Evolutionary conservation across 768 basidiomycete species (phyloP).

Genomic region (Termitomyces heimii): DNA sequence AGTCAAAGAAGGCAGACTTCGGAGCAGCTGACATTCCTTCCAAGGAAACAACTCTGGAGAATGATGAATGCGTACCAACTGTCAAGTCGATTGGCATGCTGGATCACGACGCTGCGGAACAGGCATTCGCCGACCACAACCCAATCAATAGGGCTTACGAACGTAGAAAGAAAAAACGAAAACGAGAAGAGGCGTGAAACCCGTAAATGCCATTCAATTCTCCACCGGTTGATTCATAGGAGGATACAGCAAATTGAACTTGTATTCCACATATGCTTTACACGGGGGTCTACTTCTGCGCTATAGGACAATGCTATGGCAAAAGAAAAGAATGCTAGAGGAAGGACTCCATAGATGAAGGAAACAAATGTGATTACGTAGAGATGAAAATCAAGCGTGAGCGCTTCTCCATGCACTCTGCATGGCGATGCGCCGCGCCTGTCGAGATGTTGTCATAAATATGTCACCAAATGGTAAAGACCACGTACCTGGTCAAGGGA

Average conservation of each 20-base stretch:
- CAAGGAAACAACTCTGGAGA: not conserved
- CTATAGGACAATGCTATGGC: not conserved
- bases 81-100: not conserved
- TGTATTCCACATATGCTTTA: slow-evolving; percentile 12
- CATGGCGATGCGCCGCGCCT: slow-evolving; percentile 84
- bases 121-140: too few relatives aligned
- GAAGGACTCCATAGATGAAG: slow-evolving; percentile 12
- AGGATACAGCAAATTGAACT: not conserved
- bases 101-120: not conserved
- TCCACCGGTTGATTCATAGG: not conserved
- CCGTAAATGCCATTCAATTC: not conserved
- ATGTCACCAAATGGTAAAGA: not conserved
- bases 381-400: slow-evolving; percentile 35
- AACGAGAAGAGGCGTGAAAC: slow-evolving; percentile 4
- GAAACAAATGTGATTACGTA: not conserved
- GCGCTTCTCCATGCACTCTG: slow-evolving; percentile 85
- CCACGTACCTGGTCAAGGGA: slow-evolving; percentile 81
- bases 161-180: slow-evolving; percentile 12
- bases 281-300: slow-evolving; percentile 12
- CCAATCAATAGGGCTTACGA: not conserved
- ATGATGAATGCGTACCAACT: not conserved
- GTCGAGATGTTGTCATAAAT: not conserved
- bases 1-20: not conserved
- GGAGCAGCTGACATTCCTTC: not conserved
- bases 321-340: slow-evolving; percentile 1